Evolutionary conservation across 352 stramenopile species (phyloP), one percentile per base, ranked within the genome.

Genomic region (Pythium chondricola): DNA sequence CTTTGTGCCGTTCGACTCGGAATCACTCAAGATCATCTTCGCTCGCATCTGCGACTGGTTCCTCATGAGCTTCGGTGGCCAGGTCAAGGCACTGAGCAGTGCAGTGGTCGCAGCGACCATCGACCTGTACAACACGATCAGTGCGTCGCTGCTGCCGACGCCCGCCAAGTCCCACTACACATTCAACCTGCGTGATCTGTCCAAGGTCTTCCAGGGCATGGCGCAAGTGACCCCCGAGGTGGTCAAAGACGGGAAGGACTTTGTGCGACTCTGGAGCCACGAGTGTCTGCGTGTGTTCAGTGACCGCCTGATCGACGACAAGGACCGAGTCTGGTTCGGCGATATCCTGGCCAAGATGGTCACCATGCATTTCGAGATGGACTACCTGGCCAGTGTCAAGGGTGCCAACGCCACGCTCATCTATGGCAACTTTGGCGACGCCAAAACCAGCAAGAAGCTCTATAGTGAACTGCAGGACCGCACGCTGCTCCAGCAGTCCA

Each of bases 81-180:
- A 58, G 6, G 87, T 98, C 27, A 97, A 96, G 52, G 69, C 77
- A 33, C 59, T 97, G 6, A 69, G 71, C 2, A 52, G 47, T 0
- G 58, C 62, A 0, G 68, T 96, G 4, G 89, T 98, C 24, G 62
- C 57, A 16, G 83, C 88, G 11, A 97, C 90, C 14, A 91, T 97
- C 32, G 80, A 91, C 39, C 80, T 98, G 21, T 98, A 98, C 73
- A 90, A 96, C 58, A 81, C 68, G 11, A 96, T 97, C 31, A 85
- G 83, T 2, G 66, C 83, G 2, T 88, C 83, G 35, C 58, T 97
- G n/a, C 32, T 97, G 20, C 89, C 91, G 21, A 97, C 91, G n/a
- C 91, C 91, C 1, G 73, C 81, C 31, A 97, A 97, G 65, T 95
- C 80, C 3, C 91, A 97, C 56, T 97, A 97, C 59, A 97, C 90